A percentile compares a stretch with the other conserved stretches of the same genome.
phyloP scores from a whole-genome alignment of 257 asterid genomes.

The Penstemon davidsonii region DNA sequence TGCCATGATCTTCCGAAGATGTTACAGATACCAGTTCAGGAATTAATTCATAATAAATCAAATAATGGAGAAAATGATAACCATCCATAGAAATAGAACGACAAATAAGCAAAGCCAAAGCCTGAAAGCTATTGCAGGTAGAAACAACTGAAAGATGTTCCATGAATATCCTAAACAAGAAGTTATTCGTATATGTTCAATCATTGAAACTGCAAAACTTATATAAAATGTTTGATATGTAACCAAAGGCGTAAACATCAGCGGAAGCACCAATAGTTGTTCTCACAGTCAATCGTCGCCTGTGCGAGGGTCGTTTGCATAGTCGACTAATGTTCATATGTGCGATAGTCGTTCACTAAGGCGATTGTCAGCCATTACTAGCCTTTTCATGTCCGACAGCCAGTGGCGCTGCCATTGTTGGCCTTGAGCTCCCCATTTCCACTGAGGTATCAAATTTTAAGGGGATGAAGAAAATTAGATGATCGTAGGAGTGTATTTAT shows the following conservation, averaged over 20 bases:
- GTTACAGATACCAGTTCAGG: background rate
- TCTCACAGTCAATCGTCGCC: no score
- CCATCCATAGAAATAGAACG: background rate
- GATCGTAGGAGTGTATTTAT: no score
- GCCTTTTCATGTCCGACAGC: background rate
- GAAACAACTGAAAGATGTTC: background rate
- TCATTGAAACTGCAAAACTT: background rate
- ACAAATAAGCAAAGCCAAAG: background rate
- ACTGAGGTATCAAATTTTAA: no score
- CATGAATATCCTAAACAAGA: background rate
- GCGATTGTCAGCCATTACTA: no score
- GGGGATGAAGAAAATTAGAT: no score
- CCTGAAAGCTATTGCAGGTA: background rate
- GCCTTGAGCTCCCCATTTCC: no score
- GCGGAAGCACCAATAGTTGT: background rate
- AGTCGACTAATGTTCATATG: no score
- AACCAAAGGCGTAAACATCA: background rate
- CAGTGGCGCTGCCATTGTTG: background rate
- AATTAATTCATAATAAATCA: background rate
- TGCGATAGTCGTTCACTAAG: no score
- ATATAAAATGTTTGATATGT: background rate
- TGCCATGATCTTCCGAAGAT: background rate
- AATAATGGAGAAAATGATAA: background rate
- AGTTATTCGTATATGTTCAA: background rate
- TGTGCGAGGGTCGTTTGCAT: no score